Conservation (phyloP, 805 yeast species). For the Barnettozyma californica region DNA sequence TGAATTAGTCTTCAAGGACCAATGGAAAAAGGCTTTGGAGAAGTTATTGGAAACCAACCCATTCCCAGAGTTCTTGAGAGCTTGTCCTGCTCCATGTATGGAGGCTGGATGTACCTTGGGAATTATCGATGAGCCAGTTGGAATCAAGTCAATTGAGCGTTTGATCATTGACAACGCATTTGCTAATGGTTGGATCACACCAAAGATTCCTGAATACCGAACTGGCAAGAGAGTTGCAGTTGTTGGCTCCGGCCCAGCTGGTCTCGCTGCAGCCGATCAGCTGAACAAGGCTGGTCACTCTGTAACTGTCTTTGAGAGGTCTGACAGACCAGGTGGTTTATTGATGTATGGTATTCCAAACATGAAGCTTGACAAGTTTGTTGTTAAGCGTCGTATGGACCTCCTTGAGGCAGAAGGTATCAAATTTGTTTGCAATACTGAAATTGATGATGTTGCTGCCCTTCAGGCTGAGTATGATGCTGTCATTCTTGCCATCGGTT, state of each 20-base stretch:
- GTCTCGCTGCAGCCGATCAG: slow-evolving; percentile 95
- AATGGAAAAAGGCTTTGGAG: slow-evolving; percentile 92
- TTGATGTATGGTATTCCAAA: slow-evolving; percentile 99
- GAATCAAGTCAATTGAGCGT: slow-evolving; percentile 92
- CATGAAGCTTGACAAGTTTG: slow-evolving; percentile 92
- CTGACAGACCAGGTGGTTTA: slow-evolving; percentile 95
- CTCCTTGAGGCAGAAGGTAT: slow-evolving; percentile 88
- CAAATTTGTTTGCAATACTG: slow-evolving; percentile 66
- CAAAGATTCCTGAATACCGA: slow-evolving; percentile 70
- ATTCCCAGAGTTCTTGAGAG: slow-evolving; percentile 97
- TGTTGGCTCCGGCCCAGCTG: slow-evolving; percentile 97
- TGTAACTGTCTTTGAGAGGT: slow-evolving; percentile 89
- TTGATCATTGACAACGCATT: slow-evolving; percentile 95
- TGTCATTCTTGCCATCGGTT: slow-evolving; percentile 87
- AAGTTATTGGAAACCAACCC: slow-evolving; percentile 92
- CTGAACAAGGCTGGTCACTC: slow-evolving; percentile 91
- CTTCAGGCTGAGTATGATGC: slow-evolving; percentile 68
- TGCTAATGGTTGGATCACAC: slow-evolving; percentile 94
- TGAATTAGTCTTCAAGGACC: slow-evolving; percentile 88
- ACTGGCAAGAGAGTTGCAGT: slow-evolving; percentile 84
- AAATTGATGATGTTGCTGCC: slow-evolving; percentile 79
- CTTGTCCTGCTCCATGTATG: slow-evolving; percentile 95
- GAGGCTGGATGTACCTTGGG: slow-evolving; percentile 96
- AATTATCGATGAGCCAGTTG: slow-evolving; percentile 91
- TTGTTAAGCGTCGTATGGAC: slow-evolving; percentile 91